phyloP scores from a whole-genome alignment of 169 alveolate genomes.

The Babesia microti region DNA sequence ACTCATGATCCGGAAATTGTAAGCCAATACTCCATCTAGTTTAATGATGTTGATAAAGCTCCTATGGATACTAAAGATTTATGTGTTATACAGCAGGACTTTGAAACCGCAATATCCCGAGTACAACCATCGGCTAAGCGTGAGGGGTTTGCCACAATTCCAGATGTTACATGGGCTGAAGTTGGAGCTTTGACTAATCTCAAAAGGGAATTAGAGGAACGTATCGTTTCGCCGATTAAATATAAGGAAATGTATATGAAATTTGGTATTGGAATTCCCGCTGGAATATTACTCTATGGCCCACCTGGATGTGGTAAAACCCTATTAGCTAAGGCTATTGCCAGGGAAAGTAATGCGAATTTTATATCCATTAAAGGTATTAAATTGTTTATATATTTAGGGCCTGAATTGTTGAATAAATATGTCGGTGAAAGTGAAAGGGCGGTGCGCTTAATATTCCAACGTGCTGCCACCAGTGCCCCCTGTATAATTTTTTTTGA shows the following conservation, averaged over 20 bases:
- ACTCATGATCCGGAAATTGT: constrained; percentile 1
- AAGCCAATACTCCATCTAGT: constrained; percentile 1
- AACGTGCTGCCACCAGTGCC: constrained; percentile 91
- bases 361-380: constrained; percentile 88
- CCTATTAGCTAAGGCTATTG: constrained; percentile 92
- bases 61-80: constrained; percentile 6
- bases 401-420: constrained; percentile 92
- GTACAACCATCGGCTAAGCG: constrained; percentile 86
- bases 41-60: not conserved
- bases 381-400: constrained; percentile 19
- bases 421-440: constrained; percentile 99
- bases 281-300: constrained; percentile 95
- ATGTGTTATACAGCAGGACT: constrained; percentile 67
- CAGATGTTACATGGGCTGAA: constrained; percentile 89
- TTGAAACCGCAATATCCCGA: constrained; percentile 65
- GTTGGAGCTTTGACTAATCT: constrained; percentile 87
- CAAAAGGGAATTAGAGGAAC: constrained; percentile 77
- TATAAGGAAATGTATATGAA: constrained; percentile 76
- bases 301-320: constrained; percentile 99
- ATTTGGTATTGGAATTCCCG: constrained; percentile 83
- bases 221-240: constrained; percentile 84
- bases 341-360: constrained; percentile 90
- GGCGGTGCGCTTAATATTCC: constrained; percentile 93
- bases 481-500: constrained; percentile 98
- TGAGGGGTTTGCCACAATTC: constrained; percentile 91